Conservation (phyloP, 345 rosid genomes). For the Clausena lansium region DNA sequence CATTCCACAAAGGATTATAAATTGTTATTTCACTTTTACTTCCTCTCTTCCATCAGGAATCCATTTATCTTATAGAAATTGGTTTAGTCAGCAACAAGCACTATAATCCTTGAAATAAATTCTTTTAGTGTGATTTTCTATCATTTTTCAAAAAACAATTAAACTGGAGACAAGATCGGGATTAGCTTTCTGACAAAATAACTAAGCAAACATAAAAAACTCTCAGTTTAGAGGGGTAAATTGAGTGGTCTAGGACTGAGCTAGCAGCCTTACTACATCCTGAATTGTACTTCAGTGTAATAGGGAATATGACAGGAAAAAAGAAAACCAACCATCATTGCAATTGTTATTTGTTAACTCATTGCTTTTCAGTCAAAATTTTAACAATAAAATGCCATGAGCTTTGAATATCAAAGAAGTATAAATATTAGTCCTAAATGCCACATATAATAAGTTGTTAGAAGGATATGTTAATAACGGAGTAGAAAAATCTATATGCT, state of each 20-base stretch:
- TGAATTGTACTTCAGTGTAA: not conserved
- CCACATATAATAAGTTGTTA: not conserved
- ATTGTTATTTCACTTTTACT: not conserved
- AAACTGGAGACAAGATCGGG: not conserved
- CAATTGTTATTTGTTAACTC: not conserved
- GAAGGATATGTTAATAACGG: not conserved
- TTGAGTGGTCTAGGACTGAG: not conserved
- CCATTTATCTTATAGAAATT: not conserved
- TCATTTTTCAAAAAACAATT: not conserved
- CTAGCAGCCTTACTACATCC: not conserved
- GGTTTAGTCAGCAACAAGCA: not conserved
- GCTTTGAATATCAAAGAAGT: not conserved
- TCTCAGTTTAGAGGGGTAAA: not conserved
- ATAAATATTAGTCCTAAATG: not conserved
- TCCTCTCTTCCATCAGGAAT: not conserved
- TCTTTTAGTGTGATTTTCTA: not conserved
- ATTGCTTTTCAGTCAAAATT: not conserved
- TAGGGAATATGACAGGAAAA: not conserved
- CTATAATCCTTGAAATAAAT: not conserved
- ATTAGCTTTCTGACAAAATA: not conserved
- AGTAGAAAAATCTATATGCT: not conserved
- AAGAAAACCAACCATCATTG: not conserved
- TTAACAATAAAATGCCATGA: not conserved
- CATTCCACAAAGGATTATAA: not conserved
- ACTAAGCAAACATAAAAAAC: not conserved